Evolutionary conservation across 495 filamentous ascomycete genomes (phyloP), one percentile per base, ranked within the genome.

Genomic region (Xylaria cubensis): DNA sequence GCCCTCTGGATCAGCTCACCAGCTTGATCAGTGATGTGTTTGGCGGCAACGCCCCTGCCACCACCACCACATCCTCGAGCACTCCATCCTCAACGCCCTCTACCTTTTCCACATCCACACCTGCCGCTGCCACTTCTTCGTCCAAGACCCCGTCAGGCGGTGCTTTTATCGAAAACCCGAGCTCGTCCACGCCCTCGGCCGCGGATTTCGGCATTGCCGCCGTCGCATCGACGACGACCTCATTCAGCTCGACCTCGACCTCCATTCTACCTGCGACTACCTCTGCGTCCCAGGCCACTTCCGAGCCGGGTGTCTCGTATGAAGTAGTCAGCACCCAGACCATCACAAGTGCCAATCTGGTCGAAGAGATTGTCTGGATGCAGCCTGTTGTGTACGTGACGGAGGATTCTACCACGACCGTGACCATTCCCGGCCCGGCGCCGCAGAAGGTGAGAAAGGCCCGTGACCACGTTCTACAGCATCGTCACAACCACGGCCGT

Each of bases 361-460:
- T 86, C 19, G 79, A 79, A 69, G 80, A 83, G 77, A 76, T 86
- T 24, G 74, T 86, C 15, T 80, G 83, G 78, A 81, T 83, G 67
- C 81, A 86, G 76, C 82, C 81, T 26, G 73, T 84, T 10, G 80
- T 82, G 58, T 85, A 82, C 34, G 81, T 86, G 46, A 84, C 80
- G 4, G 70, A 81, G 44, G 74, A 76, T 0, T 73, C 80, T 7
- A 42, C 72, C 19, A 81, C 78, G 4, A 82, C 82, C 2, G 80
- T 78, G 3, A 81, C 81, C 8, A 74, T 79, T 9, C 61, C 19
- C 15, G 24, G 72, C 21, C 70, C 10, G 15, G 26, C 73, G 21
- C 67, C 72, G 17, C 26, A 44, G 61, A 67, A 62, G n/a, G 50
- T 55, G 9, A 78, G 67, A 51, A 53, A 69, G 17, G 74, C 9